Percentiles rank a stretch among this genome's conserved stretches.
Conservation (phyloP, 1,284 basidiomycete species). For the Sanghuangporus weigelae region DNA sequence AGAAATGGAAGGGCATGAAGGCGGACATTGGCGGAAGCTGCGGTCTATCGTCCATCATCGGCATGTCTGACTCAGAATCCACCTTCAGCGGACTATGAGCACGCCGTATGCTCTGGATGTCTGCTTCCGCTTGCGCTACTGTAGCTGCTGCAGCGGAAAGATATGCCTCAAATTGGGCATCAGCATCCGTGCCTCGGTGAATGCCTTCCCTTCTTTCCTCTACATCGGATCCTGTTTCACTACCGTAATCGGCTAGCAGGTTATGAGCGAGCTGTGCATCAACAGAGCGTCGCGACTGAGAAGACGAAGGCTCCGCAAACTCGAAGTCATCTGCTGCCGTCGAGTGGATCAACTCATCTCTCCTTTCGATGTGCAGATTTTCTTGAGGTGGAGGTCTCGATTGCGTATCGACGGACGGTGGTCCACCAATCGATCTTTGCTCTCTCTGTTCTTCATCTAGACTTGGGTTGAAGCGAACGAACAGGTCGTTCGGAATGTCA, state of each 20-base stretch:
- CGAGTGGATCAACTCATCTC: neutral
- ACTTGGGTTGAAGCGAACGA: neutral
- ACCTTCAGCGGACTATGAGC: neutral
- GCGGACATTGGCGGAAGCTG: neutral
- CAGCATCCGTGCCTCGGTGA: neutral
- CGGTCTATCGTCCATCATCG: neutral
- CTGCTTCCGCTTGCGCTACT: neutral
- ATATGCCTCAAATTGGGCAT: neutral
- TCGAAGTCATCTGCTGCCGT: neutral
- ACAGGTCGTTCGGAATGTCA: neutral
- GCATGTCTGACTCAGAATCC: neutral
- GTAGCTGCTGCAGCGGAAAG: neutral
- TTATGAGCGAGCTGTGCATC: slow-evolving; percentile 3
- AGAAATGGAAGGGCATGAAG: neutral
- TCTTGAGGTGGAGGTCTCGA: neutral
- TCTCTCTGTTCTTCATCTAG: neutral
- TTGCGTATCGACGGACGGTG: neutral
- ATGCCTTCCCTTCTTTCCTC: neutral
- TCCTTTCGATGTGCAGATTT: neutral
- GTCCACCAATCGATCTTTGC: neutral
- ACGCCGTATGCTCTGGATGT: neutral
- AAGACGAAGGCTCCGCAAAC: slow-evolving; percentile 10
- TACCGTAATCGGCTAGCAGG: slow-evolving; percentile 4
- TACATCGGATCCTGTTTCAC: neutral
- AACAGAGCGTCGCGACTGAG: slow-evolving; percentile 6